Percentiles rank a stretch among this genome's conserved stretches.
These are phyloP conservation scores for Apiospora sp. DNA, from an alignment of 2,329 filamentous ascomycete species.

Conservation along the genomic window DNA sequence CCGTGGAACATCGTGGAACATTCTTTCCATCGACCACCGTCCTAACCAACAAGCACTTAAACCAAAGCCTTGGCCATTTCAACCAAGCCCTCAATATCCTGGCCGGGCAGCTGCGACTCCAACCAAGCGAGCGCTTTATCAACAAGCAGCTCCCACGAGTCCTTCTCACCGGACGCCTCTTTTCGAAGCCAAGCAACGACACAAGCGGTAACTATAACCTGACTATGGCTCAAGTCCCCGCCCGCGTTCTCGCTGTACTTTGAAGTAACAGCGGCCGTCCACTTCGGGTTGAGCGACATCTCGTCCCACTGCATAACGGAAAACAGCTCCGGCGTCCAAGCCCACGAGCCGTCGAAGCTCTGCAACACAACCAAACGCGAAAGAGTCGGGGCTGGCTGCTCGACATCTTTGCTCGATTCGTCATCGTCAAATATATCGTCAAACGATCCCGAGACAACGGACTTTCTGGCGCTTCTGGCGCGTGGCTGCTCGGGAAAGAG, in stretches of 20 bases:
- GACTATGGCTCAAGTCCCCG: constrained; percentile 38
- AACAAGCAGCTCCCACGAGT: constrained; percentile 70
- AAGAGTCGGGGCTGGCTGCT: not conserved
- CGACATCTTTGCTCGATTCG: too few relatives aligned
- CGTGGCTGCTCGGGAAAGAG: too few relatives aligned
- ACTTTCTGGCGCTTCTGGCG: too few relatives aligned
- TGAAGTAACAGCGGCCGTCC: constrained; percentile 26
- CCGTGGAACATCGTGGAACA: too few relatives aligned
- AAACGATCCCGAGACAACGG: too few relatives aligned
- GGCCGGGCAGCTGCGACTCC: not conserved
- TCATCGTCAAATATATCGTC: too few relatives aligned
- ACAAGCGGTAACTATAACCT: constrained; percentile 44
- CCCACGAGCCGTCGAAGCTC: constrained; percentile 63
- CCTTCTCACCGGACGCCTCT: constrained; percentile 53
- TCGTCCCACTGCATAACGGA: constrained; percentile 36
- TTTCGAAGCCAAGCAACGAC: constrained; percentile 58
- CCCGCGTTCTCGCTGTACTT: constrained; percentile 32
- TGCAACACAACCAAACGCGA: constrained; percentile 59
- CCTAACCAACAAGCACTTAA: not conserved
- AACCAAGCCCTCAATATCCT: not conserved
- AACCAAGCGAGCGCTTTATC: constrained; percentile 66
- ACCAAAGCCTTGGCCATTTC: not conserved
- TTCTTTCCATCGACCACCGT: too few relatives aligned
- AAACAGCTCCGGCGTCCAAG: constrained; percentile 42
- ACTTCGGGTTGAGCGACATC: constrained; percentile 22